A percentile compares a stretch with the other conserved stretches of the same genome.
Conservation (phyloP, 345 rosid species). For the Arabidopsis suecica region DNA sequence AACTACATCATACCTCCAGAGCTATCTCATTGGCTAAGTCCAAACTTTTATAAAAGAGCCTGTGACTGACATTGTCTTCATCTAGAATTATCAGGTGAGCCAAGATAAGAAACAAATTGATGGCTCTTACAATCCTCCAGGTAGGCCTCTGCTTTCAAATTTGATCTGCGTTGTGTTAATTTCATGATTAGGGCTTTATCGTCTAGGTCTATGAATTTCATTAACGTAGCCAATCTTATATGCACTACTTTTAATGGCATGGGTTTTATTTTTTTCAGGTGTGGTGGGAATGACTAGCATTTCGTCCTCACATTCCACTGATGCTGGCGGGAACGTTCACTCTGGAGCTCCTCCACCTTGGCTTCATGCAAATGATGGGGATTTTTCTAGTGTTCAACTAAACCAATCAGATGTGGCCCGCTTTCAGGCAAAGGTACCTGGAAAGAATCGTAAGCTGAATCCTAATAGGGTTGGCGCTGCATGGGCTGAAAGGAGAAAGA, state of each 20-base stretch:
- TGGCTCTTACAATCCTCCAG: constrained; percentile 51
- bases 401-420: constrained; percentile 42
- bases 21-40: background rate
- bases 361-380: constrained; percentile 61
- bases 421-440: constrained; percentile 45
- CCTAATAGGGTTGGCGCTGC: constrained; percentile 95
- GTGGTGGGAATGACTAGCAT: constrained; percentile 46
- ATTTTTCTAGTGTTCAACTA: constrained; percentile 43
- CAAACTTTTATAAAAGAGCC: background rate
- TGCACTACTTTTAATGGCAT: constrained; percentile 1
- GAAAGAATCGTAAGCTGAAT: constrained; percentile 67
- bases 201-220: background rate
- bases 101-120: constrained; percentile 42
- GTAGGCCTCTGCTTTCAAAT: constrained; percentile 47
- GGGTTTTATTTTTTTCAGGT: constrained; percentile 50
- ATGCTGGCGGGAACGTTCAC: constrained; percentile 69
- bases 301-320: constrained; percentile 45
- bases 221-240: constrained; percentile 20
- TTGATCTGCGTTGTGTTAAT: constrained; percentile 1
- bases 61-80: constrained; percentile 17
- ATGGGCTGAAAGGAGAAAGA: constrained; percentile 92
- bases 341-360: constrained; percentile 90
- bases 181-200: constrained; percentile 3
- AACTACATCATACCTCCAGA: background rate
- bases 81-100: constrained; percentile 47